Evolutionary conservation across 2,329 filamentous ascomycete species (phyloP).

Genomic region (Teratosphaeria viscida): DNA sequence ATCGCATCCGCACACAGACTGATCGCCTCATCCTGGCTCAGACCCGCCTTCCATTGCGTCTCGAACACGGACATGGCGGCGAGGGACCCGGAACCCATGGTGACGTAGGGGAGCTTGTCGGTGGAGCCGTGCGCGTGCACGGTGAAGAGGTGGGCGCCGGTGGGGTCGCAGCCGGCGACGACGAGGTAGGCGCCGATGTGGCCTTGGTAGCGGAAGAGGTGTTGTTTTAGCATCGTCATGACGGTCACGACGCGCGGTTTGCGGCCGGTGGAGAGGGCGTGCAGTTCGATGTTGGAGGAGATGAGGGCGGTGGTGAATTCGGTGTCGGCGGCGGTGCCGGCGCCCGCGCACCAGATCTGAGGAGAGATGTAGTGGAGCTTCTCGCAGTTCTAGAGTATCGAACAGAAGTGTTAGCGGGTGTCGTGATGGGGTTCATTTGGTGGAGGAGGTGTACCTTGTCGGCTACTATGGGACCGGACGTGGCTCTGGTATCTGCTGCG

Average conservation of each 20-base stretch:
- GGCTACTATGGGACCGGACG: conserved; percentile 93
- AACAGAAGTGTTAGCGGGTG: background rate
- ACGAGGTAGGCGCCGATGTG: conserved; percentile 97
- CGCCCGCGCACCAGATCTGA: conserved; percentile 98
- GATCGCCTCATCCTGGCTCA: conserved; percentile 73
- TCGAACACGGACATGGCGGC: conserved; percentile 98
- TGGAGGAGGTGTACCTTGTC: conserved; percentile 60
- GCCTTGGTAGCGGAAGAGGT: conserved; percentile 96
- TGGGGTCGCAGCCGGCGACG: conserved; percentile 91
- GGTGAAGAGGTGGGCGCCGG: conserved; percentile 89
- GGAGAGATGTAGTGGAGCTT: conserved; percentile 98
- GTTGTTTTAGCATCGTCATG: conserved; percentile 99
- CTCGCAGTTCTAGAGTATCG: conserved; percentile 69
- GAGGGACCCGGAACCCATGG: conserved; percentile 92
- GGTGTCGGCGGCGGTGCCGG: conserved; percentile 93
- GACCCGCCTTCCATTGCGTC: conserved; percentile 75
- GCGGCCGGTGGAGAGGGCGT: conserved; percentile 90
- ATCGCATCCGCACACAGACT: conserved; percentile 78
- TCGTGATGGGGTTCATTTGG: too few relatives aligned
- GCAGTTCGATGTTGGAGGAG: conserved; percentile 95
- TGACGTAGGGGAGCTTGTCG: conserved; percentile 97
- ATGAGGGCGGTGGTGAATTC: conserved; percentile 98
- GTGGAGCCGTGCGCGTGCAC: conserved; percentile 97
- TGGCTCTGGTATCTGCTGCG: conserved; percentile 94
- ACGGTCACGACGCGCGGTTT: conserved; percentile 95